Evolutionary conservation across 106 monocot species (phyloP).

Genomic region (Narthecium ossifragum): DNA sequence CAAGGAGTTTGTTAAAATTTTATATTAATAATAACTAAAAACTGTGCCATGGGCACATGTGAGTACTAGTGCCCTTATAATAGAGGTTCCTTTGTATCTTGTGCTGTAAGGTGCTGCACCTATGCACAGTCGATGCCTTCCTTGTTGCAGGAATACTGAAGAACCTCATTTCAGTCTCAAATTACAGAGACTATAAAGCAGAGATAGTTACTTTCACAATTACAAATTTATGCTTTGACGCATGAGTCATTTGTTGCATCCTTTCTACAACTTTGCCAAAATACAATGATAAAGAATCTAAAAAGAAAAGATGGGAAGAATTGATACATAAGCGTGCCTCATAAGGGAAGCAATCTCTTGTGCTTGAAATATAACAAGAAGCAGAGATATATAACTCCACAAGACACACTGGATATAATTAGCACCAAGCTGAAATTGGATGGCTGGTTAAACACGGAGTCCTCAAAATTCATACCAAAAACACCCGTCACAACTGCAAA

Average conservation of each 20-base stretch:
- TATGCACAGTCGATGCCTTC: no score
- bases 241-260: neutral
- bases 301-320: neutral
- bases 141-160: no score
- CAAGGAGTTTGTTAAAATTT: no score
- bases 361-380: neutral
- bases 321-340: neutral
- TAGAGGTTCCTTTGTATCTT: no score
- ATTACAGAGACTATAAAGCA: neutral
- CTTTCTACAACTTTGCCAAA: neutral
- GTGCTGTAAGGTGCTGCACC: no score
- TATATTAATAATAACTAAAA: no score
- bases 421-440: neutral
- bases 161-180: no score
- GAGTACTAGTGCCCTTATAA: no score
- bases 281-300: neutral
- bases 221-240: neutral
- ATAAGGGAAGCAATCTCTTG: neutral
- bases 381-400: neutral
- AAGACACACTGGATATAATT: neutral
- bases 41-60: no score
- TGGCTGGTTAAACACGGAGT: constrained; percentile 22
- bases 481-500: constrained; percentile 43
- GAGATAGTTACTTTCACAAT: neutral
- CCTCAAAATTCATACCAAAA: constrained; percentile 43